Base-by-base conservation (phyloP, 192 early-diverging fungal species). In the Backusella mclennaniae region DNA sequence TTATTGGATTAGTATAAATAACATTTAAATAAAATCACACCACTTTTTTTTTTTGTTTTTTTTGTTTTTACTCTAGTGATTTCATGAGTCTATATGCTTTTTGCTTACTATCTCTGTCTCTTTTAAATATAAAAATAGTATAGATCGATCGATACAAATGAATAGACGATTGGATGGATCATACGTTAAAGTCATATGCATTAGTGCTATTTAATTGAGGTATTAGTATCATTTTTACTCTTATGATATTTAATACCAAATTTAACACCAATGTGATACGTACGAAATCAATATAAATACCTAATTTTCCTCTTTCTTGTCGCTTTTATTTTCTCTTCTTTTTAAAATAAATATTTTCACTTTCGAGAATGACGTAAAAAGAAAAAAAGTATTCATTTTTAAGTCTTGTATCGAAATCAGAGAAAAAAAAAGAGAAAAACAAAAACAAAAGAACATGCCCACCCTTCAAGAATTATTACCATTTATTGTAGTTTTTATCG, bases 401-500 rank as follows among this genome's bases (percentile, higher is more conserved):
- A 21, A 21, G 17, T 23, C n/a, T 56, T 56, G 21, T 5, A 56
- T 56, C 53, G 53, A 56, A 56, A 56, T 23, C 17, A 53, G n/a
- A 53, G 26, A 53, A 21, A 19, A n/a, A 21, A 53, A 23, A 9
- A 19, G 3, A 53, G 19, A 52, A 53, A 53, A 21, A 21, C 17
- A 53, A 53, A 19, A 53, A 6, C 17, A 69, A 35, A 69, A 39
- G 35, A 69, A 19, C 15, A 71, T 71, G 69, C 42, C 41, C 26
- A 71, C 69, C 14, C 17, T 71, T 23, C 69, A 71, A 46, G 69
- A 71, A 26, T 17, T 46, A 46, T 31, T 71, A 33, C 69, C 69
- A 26, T 19, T 46, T 46, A 31, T 41, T 29, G 14, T 31, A 17
- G 6, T 41, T 6, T 46, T 71, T 15, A 41, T 38, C 11, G 26